Conservation (phyloP, 177 flowering plant species). For the Vitis hybrid region DNA sequence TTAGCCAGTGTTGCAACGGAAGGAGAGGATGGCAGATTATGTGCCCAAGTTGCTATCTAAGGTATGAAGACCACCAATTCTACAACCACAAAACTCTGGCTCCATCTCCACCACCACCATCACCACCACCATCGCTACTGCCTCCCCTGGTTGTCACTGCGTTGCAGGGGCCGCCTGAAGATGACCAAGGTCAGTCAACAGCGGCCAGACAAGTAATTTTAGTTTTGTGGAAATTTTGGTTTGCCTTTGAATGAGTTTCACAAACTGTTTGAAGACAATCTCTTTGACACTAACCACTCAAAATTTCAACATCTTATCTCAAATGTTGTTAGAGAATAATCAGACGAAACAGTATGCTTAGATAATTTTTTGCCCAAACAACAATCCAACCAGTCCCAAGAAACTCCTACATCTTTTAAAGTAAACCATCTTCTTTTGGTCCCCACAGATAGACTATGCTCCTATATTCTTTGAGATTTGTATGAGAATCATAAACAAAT, state of each 20-base stretch:
- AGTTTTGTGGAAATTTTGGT: too few species aligned
- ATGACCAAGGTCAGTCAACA: background rate
- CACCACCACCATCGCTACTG: background rate
- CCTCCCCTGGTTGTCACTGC: background rate
- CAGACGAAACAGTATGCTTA: too few species aligned
- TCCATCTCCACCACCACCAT: slow-evolving; percentile 8
- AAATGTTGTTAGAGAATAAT: too few species aligned
- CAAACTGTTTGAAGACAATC: too few species aligned
- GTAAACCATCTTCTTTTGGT: background rate
- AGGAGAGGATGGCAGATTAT: slow-evolving; percentile 23
- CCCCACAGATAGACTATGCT: background rate
- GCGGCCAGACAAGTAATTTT: background rate
- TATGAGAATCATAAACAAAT: background rate
- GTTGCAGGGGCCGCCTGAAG: background rate
- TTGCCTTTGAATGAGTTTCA: too few species aligned
- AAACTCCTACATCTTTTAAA: background rate
- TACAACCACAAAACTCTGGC: slow-evolving; percentile 10
- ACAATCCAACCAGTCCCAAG: too few species aligned
- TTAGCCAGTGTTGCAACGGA: background rate
- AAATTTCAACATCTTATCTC: too few species aligned
- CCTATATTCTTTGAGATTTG: background rate
- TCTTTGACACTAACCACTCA: too few species aligned
- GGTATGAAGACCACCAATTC: slow-evolving; percentile 32
- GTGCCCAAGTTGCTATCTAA: slow-evolving; percentile 34
- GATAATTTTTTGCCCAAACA: too few species aligned